A percentile compares a stretch with the other conserved stretches of the same genome.
Conservation (phyloP, 169 alveolate genomes). For the Babesia ovis region DNA sequence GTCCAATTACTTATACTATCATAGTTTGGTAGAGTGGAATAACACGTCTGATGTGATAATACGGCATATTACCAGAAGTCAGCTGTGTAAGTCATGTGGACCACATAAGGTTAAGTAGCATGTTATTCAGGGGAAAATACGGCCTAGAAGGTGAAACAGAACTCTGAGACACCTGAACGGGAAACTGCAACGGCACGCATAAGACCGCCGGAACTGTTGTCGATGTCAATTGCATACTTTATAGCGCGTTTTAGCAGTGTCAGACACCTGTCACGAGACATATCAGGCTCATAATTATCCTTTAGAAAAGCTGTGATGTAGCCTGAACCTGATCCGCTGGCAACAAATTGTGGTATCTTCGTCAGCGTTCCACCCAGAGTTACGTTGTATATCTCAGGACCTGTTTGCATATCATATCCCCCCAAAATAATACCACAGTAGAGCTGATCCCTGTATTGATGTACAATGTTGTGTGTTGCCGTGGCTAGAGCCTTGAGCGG, state of each 20-base stretch:
- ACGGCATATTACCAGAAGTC: too few species aligned
- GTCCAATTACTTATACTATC: too few species aligned
- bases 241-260: conserved; percentile 78
- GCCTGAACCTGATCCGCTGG: conserved; percentile 91
- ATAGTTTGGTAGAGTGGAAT: too few species aligned
- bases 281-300: conserved; percentile 79
- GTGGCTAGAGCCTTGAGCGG: conserved; percentile 78
- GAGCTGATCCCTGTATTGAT: conserved; percentile 83
- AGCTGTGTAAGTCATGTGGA: too few species aligned
- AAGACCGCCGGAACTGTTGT: conserved; percentile 91
- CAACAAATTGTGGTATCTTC: conserved; percentile 79
- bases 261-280: conserved; percentile 86
- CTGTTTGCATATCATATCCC: conserved; percentile 85
- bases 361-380: conserved; percentile 89
- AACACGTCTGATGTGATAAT: too few species aligned
- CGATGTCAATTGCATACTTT: conserved; percentile 88
- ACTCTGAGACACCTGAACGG: conserved; percentile 65
- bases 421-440: conserved; percentile 89
- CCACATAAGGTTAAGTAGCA: too few species aligned
- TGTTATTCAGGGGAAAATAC: too few species aligned
- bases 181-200: conserved; percentile 77
- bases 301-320: conserved; percentile 88
- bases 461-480: conserved; percentile 77
- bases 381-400: conserved; percentile 84
- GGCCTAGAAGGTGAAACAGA: conserved; percentile 34